phyloP scores from a whole-genome alignment of 805 yeast species.

The Ogataea naganishii region DNA sequence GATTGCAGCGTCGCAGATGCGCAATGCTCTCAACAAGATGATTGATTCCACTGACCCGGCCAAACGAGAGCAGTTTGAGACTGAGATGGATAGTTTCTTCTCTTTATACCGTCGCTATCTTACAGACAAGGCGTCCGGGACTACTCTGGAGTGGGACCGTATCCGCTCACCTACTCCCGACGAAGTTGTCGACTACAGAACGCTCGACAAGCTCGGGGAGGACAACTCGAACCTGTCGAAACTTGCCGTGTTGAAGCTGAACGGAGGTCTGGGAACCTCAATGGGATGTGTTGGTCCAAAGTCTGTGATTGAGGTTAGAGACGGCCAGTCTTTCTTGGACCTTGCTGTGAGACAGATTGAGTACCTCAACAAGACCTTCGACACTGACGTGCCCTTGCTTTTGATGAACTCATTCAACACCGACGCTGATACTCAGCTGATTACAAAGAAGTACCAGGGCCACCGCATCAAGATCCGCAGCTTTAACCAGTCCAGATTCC shows the following conservation, averaged over 20 bases:
- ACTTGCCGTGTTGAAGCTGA: constrained; percentile 90
- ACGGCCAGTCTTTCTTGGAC: constrained; percentile 94
- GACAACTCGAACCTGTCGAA: constrained; percentile 51
- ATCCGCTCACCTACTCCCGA: constrained; percentile 84
- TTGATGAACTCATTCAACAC: constrained; percentile 99
- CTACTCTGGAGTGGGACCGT: constrained; percentile 87
- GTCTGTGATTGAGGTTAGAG: constrained; percentile 96
- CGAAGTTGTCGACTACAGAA: constrained; percentile 77
- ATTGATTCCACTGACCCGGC: constrained; percentile 69
- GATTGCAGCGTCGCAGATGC: constrained; percentile 96
- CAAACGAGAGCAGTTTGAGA: constrained; percentile 57
- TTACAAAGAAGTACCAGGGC: constrained; percentile 93
- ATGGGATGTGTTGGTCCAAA: constrained; percentile 99
- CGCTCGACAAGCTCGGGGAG: constrained; percentile 32
- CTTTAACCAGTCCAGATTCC: constrained; percentile 96
- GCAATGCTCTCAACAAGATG: constrained; percentile 85
- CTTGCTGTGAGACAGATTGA: constrained; percentile 95
- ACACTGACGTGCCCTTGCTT: constrained; percentile 89
- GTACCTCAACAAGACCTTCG: constrained; percentile 81
- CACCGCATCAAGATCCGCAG: constrained; percentile 93
- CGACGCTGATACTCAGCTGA: constrained; percentile 87
- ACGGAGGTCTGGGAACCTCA: constrained; percentile 98
- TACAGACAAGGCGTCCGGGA: constrained; percentile 80
- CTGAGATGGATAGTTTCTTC: constrained; percentile 91
- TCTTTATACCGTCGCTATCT: constrained; percentile 88